Evolutionary conservation across 495 filamentous ascomycete genomes (phyloP).

Genomic region (Neohortaea acidophila): DNA sequence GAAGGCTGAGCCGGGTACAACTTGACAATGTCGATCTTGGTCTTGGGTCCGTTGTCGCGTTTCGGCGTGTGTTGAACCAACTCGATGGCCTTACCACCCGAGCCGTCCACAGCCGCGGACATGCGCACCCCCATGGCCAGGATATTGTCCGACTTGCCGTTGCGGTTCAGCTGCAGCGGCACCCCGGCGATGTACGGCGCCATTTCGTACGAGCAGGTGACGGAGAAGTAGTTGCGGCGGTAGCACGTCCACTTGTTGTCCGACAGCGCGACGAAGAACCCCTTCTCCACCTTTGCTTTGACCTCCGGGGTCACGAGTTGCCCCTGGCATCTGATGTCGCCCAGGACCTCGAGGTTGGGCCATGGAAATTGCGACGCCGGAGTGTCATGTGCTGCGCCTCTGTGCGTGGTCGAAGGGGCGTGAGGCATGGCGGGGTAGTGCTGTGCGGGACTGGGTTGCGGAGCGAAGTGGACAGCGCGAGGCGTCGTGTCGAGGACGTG

Average conservation of each 20-base stretch:
- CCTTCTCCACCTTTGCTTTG: constrained; percentile 76
- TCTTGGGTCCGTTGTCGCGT: constrained; percentile 79
- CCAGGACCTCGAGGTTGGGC: constrained; percentile 39
- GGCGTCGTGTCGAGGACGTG: too few species aligned
- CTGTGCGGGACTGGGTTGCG: too few species aligned
- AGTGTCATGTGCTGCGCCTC: too few species aligned
- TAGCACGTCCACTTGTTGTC: constrained; percentile 95
- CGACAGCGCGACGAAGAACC: constrained; percentile 64
- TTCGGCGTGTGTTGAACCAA: constrained; percentile 92
- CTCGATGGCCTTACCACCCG: constrained; percentile 63
- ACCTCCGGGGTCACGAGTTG: constrained; percentile 55
- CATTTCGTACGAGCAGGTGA: constrained; percentile 67
- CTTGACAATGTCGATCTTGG: constrained; percentile 55
- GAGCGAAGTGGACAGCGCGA: too few species aligned
- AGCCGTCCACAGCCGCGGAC: constrained; percentile 69
- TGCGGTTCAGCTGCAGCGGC: constrained; percentile 31
- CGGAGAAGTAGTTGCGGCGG: constrained; percentile 84
- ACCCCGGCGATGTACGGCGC: constrained; percentile 34
- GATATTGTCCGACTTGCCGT: constrained; percentile 36
- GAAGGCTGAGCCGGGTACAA: constrained; percentile 51
- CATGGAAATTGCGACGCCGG: too few species aligned
- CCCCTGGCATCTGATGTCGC: constrained; percentile 41
- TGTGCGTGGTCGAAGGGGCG: too few species aligned
- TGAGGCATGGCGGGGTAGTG: too few species aligned
- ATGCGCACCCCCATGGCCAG: constrained; percentile 67